Base-by-base conservation (phyloP, 768 basidiomycete genomes). In the Leccinum boreale region DNA sequence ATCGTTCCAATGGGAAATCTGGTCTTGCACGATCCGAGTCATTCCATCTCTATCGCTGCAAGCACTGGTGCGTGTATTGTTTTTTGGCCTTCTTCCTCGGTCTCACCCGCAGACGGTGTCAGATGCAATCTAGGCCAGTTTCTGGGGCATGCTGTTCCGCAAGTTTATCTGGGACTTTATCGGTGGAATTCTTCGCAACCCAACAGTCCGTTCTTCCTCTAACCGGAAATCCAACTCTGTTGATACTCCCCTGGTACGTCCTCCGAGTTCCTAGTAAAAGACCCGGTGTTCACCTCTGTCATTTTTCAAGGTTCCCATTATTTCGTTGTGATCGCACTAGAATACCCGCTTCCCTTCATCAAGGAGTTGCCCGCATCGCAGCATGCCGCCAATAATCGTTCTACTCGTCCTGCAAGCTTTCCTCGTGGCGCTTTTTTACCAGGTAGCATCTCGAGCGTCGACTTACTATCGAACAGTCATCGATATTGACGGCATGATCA, bases 111-210 rank as follows among this genome's bases (percentile, higher is more conserved):
- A 31, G 29, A 31, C 11, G 11, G 39, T 48, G 29, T 26, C 60
- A 92, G 91, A 91, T 70, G 82, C 85, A 57, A 76, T 92, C 11
- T 92, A 90, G 92, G 86, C 89, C 14, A 78, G 82, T 31, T 86
- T 90, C 74, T 95, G 83, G 75, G 94, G 85, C 17, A 71, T 94
- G 14, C 77, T 88, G 65, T 94, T 85, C 76, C 90, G 92, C 73
- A 96, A 96, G 77, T 96, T 92, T 82, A 94, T 96, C 76, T 96
- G 91, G 90, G 94, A 96, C 11, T 31, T 31, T 2, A 31, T 31
- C 12, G 11, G 29, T 75, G 90, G 90, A 53, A 56, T 90, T 24
- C 29, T 31, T 31, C 11, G 11, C 29, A 31, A 12, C 29, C 29
- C 29, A 31, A 12, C 89, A 91, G 90, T 91, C 62, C 68, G 86